Base-by-base conservation (phyloP, 1,284 basidiomycete genomes). In the Ganoderma sinense region DNA sequence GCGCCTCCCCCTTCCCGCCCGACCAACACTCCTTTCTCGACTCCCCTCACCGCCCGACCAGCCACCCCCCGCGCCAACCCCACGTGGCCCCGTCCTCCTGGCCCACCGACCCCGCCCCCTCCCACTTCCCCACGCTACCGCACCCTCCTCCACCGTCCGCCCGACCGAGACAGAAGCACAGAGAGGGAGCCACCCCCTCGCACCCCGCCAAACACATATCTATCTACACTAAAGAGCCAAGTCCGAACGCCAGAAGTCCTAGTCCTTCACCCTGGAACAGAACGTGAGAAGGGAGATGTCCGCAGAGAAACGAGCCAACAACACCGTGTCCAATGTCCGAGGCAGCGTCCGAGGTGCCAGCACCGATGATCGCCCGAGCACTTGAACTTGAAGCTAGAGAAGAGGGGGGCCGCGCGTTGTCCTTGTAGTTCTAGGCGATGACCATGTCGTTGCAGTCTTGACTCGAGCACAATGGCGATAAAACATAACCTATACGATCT, bases 151-250 rank as follows among this genome's bases (percentile, higher is more conserved):
- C 29, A 7, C 26, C 33, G 2, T 39, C 56, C 33, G 10, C 56
- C n/a, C 33, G 33, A 33, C 33, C 31, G 29, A 11, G 0, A 59
- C 56, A 59, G 18, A 20, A 18, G 33, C 31, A 23, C 56, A 23
- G 20, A 20, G 56, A 59, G 56, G 36, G 56, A 59, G 56, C 56
- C 56, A 39, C 31, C 56, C 56, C 20, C 56, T 59, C 56, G 56
- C 31, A 59, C 56, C 56, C 33, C 56, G 31, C 10, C 20, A n/a
- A 39, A 39, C 53, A 33, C 29, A 18, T 7, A 55, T 39, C 51
- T 29, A 26, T 29, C 14, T 16, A 55, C 13, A 31, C 23, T 20
- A 6, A 55, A 14, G 29, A 31, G 2, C 23, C 26, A 31, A 23
- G 31, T 18, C 7, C 53, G 0, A 33, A 33, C 16, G 18, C 53